These are phyloP conservation scores for Marchantia paleacea DNA, from an alignment of 225 moss, liverwort and hornwort species.

Conservation along the genomic window DNA sequence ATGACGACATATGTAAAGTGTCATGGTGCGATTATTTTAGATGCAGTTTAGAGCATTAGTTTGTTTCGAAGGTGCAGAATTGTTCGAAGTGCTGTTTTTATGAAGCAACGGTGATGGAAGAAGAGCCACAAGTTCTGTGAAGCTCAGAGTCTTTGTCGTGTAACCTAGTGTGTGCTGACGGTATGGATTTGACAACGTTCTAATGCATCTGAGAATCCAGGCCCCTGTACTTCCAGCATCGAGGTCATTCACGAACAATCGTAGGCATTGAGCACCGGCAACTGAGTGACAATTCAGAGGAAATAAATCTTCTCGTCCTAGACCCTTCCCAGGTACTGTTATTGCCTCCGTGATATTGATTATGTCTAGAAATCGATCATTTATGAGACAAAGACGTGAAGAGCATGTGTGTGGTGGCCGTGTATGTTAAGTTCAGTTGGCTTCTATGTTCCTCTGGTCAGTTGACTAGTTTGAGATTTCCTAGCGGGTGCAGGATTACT, in stretches of 20 bases:
- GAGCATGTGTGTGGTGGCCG: not conserved
- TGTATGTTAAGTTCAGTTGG: not conserved
- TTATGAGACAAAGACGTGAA: not conserved
- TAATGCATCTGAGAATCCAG: conserved; percentile 9
- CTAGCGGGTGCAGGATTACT: not conserved
- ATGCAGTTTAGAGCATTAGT: too few species aligned
- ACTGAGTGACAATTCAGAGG: conserved; percentile 40
- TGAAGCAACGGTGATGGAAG: not conserved
- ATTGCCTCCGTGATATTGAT: not conserved
- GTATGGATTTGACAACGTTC: too few species aligned
- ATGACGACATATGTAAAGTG: too few species aligned
- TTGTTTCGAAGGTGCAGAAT: too few species aligned
- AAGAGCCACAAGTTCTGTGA: too few species aligned
- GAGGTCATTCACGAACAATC: conserved; percentile 75
- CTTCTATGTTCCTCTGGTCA: not conserved
- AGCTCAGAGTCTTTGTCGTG: too few species aligned
- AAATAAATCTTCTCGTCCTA: conserved; percentile 59
- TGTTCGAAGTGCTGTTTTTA: not conserved
- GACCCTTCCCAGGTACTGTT: conserved; percentile 54
- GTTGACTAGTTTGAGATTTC: too few species aligned
- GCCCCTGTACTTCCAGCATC: conserved; percentile 74
- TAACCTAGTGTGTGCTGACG: too few species aligned
- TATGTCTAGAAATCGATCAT: not conserved
- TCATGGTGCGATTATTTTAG: too few species aligned
- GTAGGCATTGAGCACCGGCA: conserved; percentile 70